These are phyloP conservation scores for Ascochyta koolunga DNA, from an alignment of 2,329 filamentous ascomycete species.

Conservation along the genomic window DNA sequence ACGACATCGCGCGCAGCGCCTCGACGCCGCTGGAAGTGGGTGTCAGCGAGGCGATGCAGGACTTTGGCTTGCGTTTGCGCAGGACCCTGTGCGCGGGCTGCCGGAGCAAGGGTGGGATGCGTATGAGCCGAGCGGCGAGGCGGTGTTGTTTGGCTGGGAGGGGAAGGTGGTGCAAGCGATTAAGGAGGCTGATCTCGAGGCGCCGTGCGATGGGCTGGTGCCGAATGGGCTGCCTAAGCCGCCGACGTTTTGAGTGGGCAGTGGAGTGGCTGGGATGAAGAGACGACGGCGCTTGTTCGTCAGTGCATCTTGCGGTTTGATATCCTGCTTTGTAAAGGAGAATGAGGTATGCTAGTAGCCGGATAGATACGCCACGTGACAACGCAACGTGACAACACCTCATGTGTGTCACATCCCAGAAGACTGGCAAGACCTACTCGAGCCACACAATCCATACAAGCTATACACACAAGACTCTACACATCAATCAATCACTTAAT, in stretches of 20 bases:
- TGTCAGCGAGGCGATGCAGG: slow-evolving; percentile 47
- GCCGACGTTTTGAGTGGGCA: neutral
- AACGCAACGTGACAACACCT: no score
- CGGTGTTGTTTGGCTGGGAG: slow-evolving; percentile 29
- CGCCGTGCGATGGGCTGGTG: slow-evolving; percentile 20
- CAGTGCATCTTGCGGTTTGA: no score
- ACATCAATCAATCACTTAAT: no score
- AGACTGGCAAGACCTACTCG: no score
- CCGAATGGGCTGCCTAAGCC: slow-evolving; percentile 18
- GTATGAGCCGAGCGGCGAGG: slow-evolving; percentile 36
- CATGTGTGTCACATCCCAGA: no score
- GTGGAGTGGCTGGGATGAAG: no score
- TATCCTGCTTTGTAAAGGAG: no score
- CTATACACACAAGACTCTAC: no score
- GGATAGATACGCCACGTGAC: no score
- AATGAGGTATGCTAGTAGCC: no score
- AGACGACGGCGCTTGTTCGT: no score
- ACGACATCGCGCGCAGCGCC: slow-evolving; percentile 33
- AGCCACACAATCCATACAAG: no score
- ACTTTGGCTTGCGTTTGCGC: slow-evolving; percentile 47
- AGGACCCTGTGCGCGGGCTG: slow-evolving; percentile 39
- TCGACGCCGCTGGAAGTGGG: slow-evolving; percentile 36
- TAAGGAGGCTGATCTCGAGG: slow-evolving; percentile 25
- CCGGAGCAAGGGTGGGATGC: slow-evolving; percentile 40
- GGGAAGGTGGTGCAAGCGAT: slow-evolving; percentile 25